Evolutionary conservation across 352 stramenopile species (phyloP).

Genomic region (Saprolegnia diclina): DNA sequence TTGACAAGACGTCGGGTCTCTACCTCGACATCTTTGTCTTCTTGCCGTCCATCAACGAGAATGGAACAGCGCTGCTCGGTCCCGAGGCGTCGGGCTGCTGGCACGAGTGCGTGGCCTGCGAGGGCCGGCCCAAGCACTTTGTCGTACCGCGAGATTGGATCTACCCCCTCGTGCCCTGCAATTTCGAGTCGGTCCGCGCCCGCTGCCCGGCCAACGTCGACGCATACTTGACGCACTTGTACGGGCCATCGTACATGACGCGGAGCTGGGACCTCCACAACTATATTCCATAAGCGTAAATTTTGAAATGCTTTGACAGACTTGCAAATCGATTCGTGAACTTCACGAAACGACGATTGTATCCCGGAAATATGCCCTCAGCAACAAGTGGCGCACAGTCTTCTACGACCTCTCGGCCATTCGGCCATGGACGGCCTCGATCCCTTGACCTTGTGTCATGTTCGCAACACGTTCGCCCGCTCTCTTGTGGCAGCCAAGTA

Average conservation of each 20-base stretch:
- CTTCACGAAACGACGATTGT: no score
- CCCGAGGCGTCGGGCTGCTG: not conserved
- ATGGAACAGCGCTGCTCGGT: not conserved
- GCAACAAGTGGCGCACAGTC: no score
- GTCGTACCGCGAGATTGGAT: not conserved
- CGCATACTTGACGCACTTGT: not conserved
- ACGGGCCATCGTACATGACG: not conserved
- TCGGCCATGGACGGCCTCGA: no score
- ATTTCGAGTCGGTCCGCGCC: not conserved
- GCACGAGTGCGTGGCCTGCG: not conserved
- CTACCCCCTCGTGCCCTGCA: not conserved
- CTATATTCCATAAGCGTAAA: not conserved
- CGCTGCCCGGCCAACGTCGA: not conserved
- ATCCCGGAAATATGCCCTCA: no score
- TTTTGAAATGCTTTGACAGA: no score
- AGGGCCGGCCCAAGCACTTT: not conserved
- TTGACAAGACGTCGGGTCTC: not conserved
- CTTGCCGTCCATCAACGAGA: not conserved
- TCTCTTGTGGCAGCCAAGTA: no score
- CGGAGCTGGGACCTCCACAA: not conserved
- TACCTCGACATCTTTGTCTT: conserved; percentile 13
- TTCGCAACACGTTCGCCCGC: no score
- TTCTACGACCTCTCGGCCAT: no score
- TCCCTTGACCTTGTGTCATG: no score
- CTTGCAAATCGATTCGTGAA: no score